Percentiles rank a stretch among this genome's conserved stretches.
Conservation (phyloP, 371 early-diverging fungal species). For the Mucor mucedo region DNA sequence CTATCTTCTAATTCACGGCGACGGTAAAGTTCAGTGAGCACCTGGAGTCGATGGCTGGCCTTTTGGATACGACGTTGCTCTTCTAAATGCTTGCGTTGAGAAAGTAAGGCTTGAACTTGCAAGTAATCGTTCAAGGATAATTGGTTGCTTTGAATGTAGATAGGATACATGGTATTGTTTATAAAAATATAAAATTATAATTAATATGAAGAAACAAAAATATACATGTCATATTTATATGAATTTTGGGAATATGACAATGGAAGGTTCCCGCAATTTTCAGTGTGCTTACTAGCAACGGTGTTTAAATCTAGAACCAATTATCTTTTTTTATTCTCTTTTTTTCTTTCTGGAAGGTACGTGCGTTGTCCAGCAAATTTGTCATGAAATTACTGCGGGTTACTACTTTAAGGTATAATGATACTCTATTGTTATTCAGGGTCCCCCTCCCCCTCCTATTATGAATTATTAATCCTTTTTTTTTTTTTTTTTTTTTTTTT, state of each 20-base stretch:
- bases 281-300: no score
- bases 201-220: not conserved
- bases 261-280: conserved; percentile 1
- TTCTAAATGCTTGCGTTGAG: conserved; percentile 23
- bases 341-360: no score
- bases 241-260: not conserved
- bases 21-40: conserved; percentile 20
- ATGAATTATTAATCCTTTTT: no score
- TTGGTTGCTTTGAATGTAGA: conserved; percentile 8
- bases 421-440: no score
- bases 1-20: conserved; percentile 26
- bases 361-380: no score
- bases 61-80: conserved; percentile 20
- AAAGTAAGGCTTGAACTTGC: conserved; percentile 32
- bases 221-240: not conserved
- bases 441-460: no score
- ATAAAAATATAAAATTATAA: not conserved
- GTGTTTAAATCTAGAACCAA: no score
- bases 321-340: no score
- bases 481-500: no score
- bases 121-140: conserved; percentile 40
- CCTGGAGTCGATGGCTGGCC: conserved; percentile 15
- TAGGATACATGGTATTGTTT: conserved; percentile 8
- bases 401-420: no score
- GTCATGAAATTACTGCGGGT: no score